Percentiles rank a stretch among this genome's conserved stretches.
These are phyloP conservation scores for Colletotrichum sublineola DNA, from an alignment of 2,329 filamentous ascomycete genomes.

Conservation along the genomic window DNA sequence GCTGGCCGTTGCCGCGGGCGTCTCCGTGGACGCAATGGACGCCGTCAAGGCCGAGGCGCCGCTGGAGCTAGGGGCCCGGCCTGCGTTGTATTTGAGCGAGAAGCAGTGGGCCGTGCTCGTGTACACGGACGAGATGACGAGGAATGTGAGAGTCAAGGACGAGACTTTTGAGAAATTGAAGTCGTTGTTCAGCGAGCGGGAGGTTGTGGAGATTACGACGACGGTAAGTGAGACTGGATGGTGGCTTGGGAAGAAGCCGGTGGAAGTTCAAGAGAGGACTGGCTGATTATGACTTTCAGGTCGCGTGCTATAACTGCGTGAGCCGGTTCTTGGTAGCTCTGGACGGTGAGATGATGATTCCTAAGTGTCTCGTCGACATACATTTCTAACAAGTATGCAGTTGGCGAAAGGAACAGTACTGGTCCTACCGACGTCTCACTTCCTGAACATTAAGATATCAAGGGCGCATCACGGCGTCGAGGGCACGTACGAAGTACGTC, in stretches of 20 bases:
- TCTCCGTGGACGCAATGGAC: constrained; percentile 65
- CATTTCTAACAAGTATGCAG: constrained; percentile 54
- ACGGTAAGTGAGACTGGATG: constrained; percentile 63
- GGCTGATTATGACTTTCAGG: constrained; percentile 51
- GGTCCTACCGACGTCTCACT: constrained; percentile 58
- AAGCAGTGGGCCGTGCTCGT: constrained; percentile 77
- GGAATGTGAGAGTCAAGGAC: constrained; percentile 77
- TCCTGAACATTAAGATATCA: constrained; percentile 50
- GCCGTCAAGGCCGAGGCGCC: constrained; percentile 54
- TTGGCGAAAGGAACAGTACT: constrained; percentile 69
- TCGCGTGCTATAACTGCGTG: constrained; percentile 86
- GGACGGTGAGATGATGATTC: constrained; percentile 68
- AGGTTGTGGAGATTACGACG: constrained; percentile 85
- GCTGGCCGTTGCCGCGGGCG: constrained; percentile 70
- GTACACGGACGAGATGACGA: constrained; percentile 89
- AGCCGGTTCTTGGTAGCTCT: constrained; percentile 86
- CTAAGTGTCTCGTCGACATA: background rate
- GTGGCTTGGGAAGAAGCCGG: background rate
- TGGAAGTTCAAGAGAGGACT: background rate
- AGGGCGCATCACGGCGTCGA: background rate
- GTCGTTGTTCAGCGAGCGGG: constrained; percentile 73
- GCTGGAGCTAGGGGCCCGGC: constrained; percentile 47
- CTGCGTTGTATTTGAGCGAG: constrained; percentile 61
- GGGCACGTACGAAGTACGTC: constrained; percentile 15
- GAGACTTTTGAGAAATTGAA: constrained; percentile 75